Conservation (phyloP, 768 basidiomycete species). For the Termitomyces sp. region DNA sequence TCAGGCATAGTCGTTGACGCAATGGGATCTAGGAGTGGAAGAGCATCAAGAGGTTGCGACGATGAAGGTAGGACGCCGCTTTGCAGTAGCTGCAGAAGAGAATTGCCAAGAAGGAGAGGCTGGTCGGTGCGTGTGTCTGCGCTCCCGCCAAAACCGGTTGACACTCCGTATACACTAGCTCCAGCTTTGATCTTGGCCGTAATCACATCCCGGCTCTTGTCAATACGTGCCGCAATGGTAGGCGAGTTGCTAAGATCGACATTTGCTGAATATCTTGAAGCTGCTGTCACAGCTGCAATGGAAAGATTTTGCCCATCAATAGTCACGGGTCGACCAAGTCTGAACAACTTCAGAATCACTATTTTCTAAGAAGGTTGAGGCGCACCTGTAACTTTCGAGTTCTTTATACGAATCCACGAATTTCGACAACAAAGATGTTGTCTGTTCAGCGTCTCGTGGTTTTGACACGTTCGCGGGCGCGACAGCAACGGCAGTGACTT, state of each 20-base stretch:
- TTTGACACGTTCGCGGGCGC: slow-evolving; percentile 15
- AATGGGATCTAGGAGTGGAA: slow-evolving; percentile 72
- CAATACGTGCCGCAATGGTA: slow-evolving; percentile 45
- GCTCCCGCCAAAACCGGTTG: slow-evolving; percentile 83
- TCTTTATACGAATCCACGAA: slow-evolving; percentile 61
- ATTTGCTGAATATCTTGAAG: slow-evolving; percentile 57
- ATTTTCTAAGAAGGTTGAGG: slow-evolving; percentile 1
- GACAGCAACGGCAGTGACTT: slow-evolving; percentile 17
- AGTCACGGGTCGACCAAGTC: slow-evolving; percentile 57
- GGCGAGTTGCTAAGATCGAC: slow-evolving; percentile 49
- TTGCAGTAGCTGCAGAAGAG: slow-evolving; percentile 86
- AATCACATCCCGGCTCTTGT: slow-evolving; percentile 62
- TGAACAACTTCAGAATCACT: slow-evolving; percentile 20
- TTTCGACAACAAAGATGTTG: slow-evolving; percentile 41
- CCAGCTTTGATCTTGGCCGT: slow-evolving; percentile 62
- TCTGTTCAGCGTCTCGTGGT: slow-evolving; percentile 12
- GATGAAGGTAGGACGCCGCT: slow-evolving; percentile 67
- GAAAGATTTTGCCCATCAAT: slow-evolving; percentile 72
- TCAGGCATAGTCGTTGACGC: slow-evolving; percentile 75
- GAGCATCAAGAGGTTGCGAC: slow-evolving; percentile 37
- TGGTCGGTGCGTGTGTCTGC: slow-evolving; percentile 82
- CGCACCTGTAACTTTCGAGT: slow-evolving; percentile 62
- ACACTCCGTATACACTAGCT: slow-evolving; percentile 79
- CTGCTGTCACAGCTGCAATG: slow-evolving; percentile 74
- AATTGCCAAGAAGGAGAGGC: slow-evolving; percentile 67